Conservation (phyloP, 192 early-diverging fungal species). For the Chytriomyces hyalinus region DNA sequence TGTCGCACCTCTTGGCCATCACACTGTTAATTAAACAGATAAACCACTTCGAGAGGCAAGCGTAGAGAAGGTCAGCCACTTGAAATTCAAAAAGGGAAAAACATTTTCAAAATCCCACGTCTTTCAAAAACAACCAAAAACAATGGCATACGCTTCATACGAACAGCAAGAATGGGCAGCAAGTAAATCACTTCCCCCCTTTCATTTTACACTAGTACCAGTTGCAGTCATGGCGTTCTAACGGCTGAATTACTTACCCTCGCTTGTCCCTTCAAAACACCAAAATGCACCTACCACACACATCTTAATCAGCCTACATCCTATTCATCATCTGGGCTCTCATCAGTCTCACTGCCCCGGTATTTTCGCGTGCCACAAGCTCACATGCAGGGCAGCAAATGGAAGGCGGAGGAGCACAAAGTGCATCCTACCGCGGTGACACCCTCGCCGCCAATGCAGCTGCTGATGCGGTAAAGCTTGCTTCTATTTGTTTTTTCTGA, state of each 20-base stretch:
- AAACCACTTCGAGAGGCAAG: too few relatives aligned
- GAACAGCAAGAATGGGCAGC: neutral
- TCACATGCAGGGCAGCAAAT: neutral
- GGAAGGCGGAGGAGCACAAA: neutral
- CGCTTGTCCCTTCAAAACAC: neutral
- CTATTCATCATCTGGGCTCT: conserved; percentile 4
- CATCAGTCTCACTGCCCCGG: neutral
- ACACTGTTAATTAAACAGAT: too few relatives aligned
- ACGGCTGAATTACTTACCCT: neutral
- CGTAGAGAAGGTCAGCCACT: too few relatives aligned
- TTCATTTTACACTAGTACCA: neutral
- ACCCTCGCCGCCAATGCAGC: neutral
- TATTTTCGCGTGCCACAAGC: neutral
- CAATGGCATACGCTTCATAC: neutral
- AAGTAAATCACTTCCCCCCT: neutral
- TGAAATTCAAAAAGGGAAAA: too few relatives aligned
- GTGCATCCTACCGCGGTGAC: neutral
- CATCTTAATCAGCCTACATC: neutral
- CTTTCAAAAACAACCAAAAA: too few relatives aligned
- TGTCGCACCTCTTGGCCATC: too few relatives aligned
- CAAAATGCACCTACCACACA: neutral
- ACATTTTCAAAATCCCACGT: too few relatives aligned
- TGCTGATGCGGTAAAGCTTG: neutral
- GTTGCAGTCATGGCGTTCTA: too few relatives aligned
- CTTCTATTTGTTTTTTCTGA: neutral